Conservation (phyloP, 2,329 filamentous ascomycete species). For the Diaporthe nobilis region DNA sequence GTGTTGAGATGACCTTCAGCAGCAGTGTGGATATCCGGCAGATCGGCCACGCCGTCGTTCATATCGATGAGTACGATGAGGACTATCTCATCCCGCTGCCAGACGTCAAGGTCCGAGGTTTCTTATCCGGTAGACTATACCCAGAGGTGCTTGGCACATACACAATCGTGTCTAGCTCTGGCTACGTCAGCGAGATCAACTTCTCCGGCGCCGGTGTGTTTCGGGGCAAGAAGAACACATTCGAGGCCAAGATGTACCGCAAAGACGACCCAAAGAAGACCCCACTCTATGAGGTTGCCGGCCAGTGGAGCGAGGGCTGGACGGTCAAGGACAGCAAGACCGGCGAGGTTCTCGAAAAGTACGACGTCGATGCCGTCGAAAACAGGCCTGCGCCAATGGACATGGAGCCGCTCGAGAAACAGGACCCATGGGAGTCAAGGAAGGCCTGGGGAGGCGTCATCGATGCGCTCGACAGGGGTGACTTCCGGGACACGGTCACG, state of each 20-base stretch:
- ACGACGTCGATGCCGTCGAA: slow-evolving; percentile 53
- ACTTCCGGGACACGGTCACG: slow-evolving; percentile 78
- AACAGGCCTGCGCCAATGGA: slow-evolving; percentile 53
- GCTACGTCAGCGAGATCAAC: slow-evolving; percentile 61
- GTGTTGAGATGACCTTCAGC: slow-evolving; percentile 66
- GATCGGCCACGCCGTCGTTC: slow-evolving; percentile 64
- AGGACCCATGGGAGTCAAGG: slow-evolving; percentile 85
- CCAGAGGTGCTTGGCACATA: slow-evolving; percentile 63
- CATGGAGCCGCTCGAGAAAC: slow-evolving; percentile 70
- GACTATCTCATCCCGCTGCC: slow-evolving; percentile 64
- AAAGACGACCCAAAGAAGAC: slow-evolving; percentile 53
- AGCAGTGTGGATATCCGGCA: slow-evolving; percentile 65
- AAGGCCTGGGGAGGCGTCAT: slow-evolving; percentile 86
- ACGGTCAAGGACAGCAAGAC: slow-evolving; percentile 51
- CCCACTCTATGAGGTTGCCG: slow-evolving; percentile 55
- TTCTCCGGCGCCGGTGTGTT: slow-evolving; percentile 63
- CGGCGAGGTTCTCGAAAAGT: slow-evolving; percentile 53
- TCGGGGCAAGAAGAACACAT: slow-evolving; percentile 61
- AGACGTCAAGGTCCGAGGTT: slow-evolving; percentile 62
- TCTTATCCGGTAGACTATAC: slow-evolving; percentile 62
- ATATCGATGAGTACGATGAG: slow-evolving; percentile 64
- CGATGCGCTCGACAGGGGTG: slow-evolving; percentile 77
- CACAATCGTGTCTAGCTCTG: slow-evolving; percentile 60
- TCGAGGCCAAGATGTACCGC: slow-evolving; percentile 59
- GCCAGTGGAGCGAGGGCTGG: slow-evolving; percentile 61